Conservation (phyloP, 768 basidiomycete species). For the Kwoniella bestiolae region DNA sequence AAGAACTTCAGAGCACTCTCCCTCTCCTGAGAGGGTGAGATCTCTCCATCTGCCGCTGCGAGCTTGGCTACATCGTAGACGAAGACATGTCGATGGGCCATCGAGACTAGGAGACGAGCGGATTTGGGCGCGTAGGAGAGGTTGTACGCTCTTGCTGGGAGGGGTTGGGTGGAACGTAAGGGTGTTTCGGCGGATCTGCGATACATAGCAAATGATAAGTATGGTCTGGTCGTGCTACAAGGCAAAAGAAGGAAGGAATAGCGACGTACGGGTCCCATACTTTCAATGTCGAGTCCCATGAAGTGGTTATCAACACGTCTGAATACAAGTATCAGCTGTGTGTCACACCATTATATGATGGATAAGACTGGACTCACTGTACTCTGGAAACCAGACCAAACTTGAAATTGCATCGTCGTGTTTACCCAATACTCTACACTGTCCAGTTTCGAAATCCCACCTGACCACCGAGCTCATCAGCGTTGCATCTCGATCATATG, state of each 20-base stretch:
- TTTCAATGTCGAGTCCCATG: constrained; percentile 87
- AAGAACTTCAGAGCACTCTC: constrained; percentile 95
- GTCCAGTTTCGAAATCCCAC: constrained; percentile 75
- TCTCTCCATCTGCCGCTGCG: constrained; percentile 49
- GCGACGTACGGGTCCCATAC: constrained; percentile 72
- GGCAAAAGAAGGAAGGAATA: too few species aligned
- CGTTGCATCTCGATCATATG: background rate
- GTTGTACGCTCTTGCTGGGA: constrained; percentile 83
- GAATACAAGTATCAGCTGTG: constrained; percentile 5
- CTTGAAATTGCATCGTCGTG: constrained; percentile 80
- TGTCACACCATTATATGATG: background rate
- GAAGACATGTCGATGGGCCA: constrained; percentile 87
- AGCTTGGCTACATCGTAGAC: constrained; percentile 87
- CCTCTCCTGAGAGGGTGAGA: constrained; percentile 73
- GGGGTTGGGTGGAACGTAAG: constrained; percentile 66
- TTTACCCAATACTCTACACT: constrained; percentile 73
- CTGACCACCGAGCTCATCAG: constrained; percentile 58
- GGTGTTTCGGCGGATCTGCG: constrained; percentile 59
- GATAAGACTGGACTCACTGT: constrained; percentile 62
- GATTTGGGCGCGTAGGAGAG: constrained; percentile 71
- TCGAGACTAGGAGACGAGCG: constrained; percentile 82
- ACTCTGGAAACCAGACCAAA: constrained; percentile 70
- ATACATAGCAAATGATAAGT: too few species aligned
- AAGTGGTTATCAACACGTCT: constrained; percentile 81
- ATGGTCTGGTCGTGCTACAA: too few species aligned